Conservation (phyloP, 2,329 filamentous ascomycete species). For the Hirsutella minnesotensis region DNA sequence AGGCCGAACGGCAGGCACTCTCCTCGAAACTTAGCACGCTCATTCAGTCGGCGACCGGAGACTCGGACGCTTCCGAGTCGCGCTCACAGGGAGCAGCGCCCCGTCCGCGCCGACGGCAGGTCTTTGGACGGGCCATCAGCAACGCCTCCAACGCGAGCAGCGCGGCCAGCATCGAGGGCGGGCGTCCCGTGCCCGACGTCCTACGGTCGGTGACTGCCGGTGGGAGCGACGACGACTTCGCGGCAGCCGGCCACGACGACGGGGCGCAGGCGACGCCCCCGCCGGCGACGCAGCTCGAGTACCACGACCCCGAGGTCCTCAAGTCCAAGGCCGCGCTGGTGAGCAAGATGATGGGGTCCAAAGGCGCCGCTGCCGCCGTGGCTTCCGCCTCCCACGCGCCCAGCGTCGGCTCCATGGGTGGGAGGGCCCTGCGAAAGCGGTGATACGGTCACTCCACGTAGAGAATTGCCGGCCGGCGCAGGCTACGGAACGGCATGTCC, state of each 20-base stretch:
- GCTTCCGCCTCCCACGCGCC: conserved; percentile 1
- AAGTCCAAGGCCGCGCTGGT: conserved; percentile 30
- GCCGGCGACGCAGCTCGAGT: conserved; percentile 40
- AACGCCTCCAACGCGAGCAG: conserved; percentile 42
- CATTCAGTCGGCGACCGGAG: conserved; percentile 18
- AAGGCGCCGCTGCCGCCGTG: conserved; percentile 6
- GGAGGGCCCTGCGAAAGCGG: conserved; percentile 13
- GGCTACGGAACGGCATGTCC: too few species aligned
- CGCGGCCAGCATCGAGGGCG: conserved; percentile 26
- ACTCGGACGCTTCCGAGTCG: conserved; percentile 5
- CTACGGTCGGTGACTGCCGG: conserved; percentile 3
- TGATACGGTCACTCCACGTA: too few species aligned
- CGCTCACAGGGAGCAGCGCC: conserved; percentile 2
- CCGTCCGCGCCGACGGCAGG: conserved; percentile 29
- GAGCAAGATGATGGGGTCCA: conserved; percentile 26
- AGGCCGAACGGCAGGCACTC: conserved; percentile 27
- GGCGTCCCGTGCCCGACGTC: conserved; percentile 14
- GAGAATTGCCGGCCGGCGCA: too few species aligned
- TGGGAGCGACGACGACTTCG: conserved; percentile 10
- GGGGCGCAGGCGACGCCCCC: conserved; percentile 15
- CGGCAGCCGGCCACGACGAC: conserved; percentile 5
- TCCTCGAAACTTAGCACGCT: conserved; percentile 30
- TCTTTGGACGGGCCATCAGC: conserved; percentile 47
- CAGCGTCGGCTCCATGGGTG: conserved; percentile 1
- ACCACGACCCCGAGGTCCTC: conserved; percentile 37